phyloP scores from a whole-genome alignment of 495 filamentous ascomycete genomes.

The Bacidia gigantensis region DNA sequence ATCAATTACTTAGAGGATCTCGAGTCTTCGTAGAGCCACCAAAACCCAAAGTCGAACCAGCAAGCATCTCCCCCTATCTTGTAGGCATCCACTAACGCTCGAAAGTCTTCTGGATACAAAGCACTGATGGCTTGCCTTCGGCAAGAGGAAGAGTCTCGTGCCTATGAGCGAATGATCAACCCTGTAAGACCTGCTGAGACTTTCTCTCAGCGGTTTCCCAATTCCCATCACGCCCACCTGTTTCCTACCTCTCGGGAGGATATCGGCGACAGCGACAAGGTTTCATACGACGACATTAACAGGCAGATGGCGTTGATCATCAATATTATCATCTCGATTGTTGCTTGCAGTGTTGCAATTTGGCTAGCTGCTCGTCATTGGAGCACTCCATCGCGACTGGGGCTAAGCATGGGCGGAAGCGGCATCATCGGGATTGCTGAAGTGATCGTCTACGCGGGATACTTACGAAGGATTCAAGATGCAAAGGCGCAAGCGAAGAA shows the following conservation, averaged over 20 bases:
- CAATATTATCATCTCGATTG: conserved; percentile 59
- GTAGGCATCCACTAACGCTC: conserved; percentile 12
- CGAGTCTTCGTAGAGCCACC: conserved; percentile 64
- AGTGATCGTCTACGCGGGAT: conserved; percentile 75
- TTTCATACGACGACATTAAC: conserved; percentile 57
- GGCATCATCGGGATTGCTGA: conserved; percentile 70
- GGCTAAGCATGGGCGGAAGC: conserved; percentile 54
- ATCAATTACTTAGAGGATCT: conserved; percentile 55
- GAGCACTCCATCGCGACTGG: conserved; percentile 54
- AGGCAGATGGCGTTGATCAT: conserved; percentile 59
- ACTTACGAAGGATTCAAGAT: conserved; percentile 61
- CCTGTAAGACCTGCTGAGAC: conserved; percentile 40
- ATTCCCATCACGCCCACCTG: conserved; percentile 26
- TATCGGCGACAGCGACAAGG: conserved; percentile 36
- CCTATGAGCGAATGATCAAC: conserved; percentile 64
- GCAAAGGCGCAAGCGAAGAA: conserved; percentile 53
- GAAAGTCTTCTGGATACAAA: conserved; percentile 72
- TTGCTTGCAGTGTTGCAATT: conserved; percentile 54
- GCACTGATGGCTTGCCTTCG: conserved; percentile 77
- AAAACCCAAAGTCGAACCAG: conserved; percentile 63
- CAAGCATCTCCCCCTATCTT: conserved; percentile 27
- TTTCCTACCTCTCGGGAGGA: conserved; percentile 31
- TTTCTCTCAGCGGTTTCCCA: conserved; percentile 44
- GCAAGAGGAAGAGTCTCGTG: conserved; percentile 58
- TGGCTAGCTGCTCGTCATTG: conserved; percentile 61